Base-by-base conservation (phyloP, 768 basidiomycete genomes). In the Fibroporia radiculosa region DNA sequence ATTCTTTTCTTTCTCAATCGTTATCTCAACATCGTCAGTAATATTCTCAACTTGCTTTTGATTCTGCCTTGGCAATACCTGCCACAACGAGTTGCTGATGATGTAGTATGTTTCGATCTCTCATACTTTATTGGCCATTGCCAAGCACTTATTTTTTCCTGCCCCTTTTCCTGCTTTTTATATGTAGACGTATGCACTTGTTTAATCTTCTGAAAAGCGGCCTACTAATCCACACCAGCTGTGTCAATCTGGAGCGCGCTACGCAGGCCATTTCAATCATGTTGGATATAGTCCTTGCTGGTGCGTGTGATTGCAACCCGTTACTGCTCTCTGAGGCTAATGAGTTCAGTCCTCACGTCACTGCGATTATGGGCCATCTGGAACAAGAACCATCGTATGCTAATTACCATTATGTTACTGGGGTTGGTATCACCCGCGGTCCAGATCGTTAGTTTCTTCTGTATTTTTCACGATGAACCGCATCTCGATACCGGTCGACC, bases 1-100 rank as follows among this genome's bases (percentile, higher is more conserved):
- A 16, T 42, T 10, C 25, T 47, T 4, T 47, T 47, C 22, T 16
- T 41, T 7, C 25, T 47, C 23, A 47, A 47, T 28, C 46, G 46
- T 24, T 47, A 47, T 25, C 10, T 47, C 16, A 39, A 27, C 7
- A 20, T 46, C 2, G 27, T 46, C 2, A 31, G 40, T 32, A 25
- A 38, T 3, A 16, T 46, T 16, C 37, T 46, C n/a, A 39, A 39
- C 37, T 11, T 27, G 8, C 26, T 46, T 2, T 27, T 23, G n/a
- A 46, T 39, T 26, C 24, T 46, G 4, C 45, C 45, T 3, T 46
- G 36, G 45, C 11, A 28, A 27, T 39, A 26, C 18, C 24, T n/a
- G 18, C 27, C 41, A 8, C 6, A 32, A 7, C 18, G 8, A 6
- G 25, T 20, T 20, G 35, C 38, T 31, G 18, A 19, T 22, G 11